Base-by-base conservation (phyloP, 2,329 filamentous ascomycete genomes). In the Botrytis squamosa region DNA sequence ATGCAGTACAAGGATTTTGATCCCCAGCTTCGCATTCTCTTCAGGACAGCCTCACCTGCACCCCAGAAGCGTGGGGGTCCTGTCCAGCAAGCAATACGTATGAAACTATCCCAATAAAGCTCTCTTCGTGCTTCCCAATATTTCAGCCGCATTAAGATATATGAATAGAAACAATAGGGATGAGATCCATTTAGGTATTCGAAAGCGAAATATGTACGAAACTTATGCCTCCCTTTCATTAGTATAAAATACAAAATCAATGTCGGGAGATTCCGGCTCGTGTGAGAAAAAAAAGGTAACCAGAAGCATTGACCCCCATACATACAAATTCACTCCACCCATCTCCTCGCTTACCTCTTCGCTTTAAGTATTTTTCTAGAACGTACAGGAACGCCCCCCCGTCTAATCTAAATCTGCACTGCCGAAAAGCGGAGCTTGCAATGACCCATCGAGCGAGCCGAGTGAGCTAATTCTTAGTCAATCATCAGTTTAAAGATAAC, bases 391-490 rank as follows among this genome's bases (percentile, higher is more conserved):
- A 29, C 25, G 25, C 8, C 33, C 25, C 25, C 62, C 22, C 38
- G 33, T n/a, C 22, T 29, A 64, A 64, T 64, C 38, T 44, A 64
- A 64, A 42, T 44, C 12, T 29, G 65, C 52, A 52, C 65, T 68
- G 44, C 64, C 64, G 64, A 67, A 33, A 29, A 67, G 64, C 64
- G 64, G 64, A 67, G 64, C 64, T 29, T 18, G 42, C 25, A n/a
- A 16, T 25, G 52, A n/a, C n/a, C n/a, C n/a, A 29, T 57, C 52
- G n/a, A 57, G 52, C n/a, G n/a, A 57, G 52, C 52, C 52, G 52
- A 57, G 52, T 9, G n/a, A 57, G 36, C 60, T 63, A 40, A 42
- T n/a, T 63, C 36, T 63, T 63, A 63, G 36, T 63, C 36, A 63
- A 38, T 67, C 42, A 20, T n/a, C 14, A 46, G 40, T n/a, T 25